A percentile compares a stretch with the other conserved stretches of the same genome.
phyloP scores from a whole-genome alignment of 2,329 filamentous ascomycete species.

The Thermothelomyces thermophilus region DNA sequence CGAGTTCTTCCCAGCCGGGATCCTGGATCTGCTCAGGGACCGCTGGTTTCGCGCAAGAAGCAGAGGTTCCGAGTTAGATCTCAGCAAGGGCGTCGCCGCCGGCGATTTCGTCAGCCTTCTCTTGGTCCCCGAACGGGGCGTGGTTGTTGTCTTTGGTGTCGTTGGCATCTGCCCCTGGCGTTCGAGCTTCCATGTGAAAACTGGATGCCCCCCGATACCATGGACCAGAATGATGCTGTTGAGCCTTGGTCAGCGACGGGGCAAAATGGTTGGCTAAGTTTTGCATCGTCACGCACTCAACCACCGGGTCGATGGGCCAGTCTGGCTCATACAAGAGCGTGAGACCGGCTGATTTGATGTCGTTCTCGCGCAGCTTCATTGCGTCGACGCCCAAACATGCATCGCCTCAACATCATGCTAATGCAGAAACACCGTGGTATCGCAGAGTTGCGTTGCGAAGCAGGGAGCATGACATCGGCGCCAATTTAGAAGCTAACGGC shows the following conservation, averaged over 20 bases:
- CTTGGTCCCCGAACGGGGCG: slow-evolving; percentile 9
- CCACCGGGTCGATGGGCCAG: slow-evolving; percentile 23
- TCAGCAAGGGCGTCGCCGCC: slow-evolving; percentile 13
- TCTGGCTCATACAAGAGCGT: slow-evolving; percentile 31
- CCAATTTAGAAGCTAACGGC: slow-evolving; percentile 16
- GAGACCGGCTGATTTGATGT: slow-evolving; percentile 28
- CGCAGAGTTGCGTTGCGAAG: background rate
- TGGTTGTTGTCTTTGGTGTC: slow-evolving; percentile 15
- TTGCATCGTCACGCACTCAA: slow-evolving; percentile 26
- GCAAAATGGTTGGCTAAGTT: background rate
- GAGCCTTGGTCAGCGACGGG: background rate
- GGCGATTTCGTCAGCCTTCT: slow-evolving; percentile 17
- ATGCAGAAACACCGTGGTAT: background rate
- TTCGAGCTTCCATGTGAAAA: slow-evolving; percentile 27
- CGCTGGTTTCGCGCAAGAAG: slow-evolving; percentile 12
- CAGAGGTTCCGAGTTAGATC: slow-evolving; percentile 24
- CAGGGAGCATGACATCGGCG: slow-evolving; percentile 2
- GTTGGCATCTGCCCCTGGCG: slow-evolving; percentile 9
- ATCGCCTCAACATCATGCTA: background rate
- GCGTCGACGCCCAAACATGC: slow-evolving; percentile 11
- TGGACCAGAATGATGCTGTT: slow-evolving; percentile 30
- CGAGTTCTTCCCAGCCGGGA: slow-evolving; percentile 23
- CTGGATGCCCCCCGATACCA: slow-evolving; percentile 30
- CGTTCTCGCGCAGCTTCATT: slow-evolving; percentile 26
- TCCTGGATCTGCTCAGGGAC: slow-evolving; percentile 11